A percentile compares a stretch with the other conserved stretches of the same genome.
phyloP scores from a whole-genome alignment of 163 green algal genomes.

The Smithsoniella earleae region DNA sequence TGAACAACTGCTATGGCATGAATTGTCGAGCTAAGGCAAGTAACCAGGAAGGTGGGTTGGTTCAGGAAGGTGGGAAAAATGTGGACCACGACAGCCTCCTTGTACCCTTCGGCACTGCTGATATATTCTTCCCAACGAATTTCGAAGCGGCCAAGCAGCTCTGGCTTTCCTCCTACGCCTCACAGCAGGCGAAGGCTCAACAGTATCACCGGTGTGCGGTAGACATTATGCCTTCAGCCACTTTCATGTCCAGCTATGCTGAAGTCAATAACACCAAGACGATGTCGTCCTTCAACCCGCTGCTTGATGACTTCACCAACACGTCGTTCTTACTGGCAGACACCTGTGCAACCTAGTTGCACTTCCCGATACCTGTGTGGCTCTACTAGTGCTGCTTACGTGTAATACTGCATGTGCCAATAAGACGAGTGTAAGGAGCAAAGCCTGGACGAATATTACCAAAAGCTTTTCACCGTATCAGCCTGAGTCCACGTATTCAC shows the following conservation, averaged over 20 bases:
- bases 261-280: slow-evolving; percentile 40
- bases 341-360: not conserved
- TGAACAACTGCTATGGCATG: not conserved
- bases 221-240: slow-evolving; percentile 34
- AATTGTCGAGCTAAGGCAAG: too few relatives aligned
- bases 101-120: slow-evolving; percentile 57
- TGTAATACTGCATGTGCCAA: too few relatives aligned
- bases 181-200: not conserved
- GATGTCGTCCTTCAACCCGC: slow-evolving; percentile 59
- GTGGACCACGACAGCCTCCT: slow-evolving; percentile 63
- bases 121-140: slow-evolving; percentile 93
- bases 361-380: too few relatives aligned
- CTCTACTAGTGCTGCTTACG: too few relatives aligned
- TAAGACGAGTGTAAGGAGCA: too few relatives aligned
- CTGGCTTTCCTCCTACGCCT: slow-evolving; percentile 33
- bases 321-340: slow-evolving; percentile 52
- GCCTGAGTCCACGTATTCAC: too few relatives aligned
- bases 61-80: slow-evolving; percentile 52
- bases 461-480: too few relatives aligned
- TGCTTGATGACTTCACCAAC: slow-evolving; percentile 75
- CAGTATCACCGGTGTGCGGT: not conserved
- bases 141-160: slow-evolving; percentile 60
- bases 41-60: too few relatives aligned
- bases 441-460: too few relatives aligned
- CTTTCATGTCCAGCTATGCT: slow-evolving; percentile 59